Evolutionary conservation across 73 alveolate genomes (phyloP).

Genomic region (Tetrahymena elliotti): DNA sequence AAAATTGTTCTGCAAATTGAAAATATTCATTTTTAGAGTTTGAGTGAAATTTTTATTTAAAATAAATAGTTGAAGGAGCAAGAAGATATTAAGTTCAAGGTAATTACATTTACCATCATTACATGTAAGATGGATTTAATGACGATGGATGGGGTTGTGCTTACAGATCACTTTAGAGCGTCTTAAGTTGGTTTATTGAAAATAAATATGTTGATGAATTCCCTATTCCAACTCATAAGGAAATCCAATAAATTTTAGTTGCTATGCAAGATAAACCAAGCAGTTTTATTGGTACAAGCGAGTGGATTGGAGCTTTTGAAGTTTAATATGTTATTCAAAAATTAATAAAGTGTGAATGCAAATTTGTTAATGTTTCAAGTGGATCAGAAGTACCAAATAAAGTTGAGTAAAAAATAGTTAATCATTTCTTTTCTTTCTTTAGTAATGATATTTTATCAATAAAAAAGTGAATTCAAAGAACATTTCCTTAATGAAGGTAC

Average conservation of each 20-base stretch:
- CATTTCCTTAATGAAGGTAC: slow-evolving; percentile 82
- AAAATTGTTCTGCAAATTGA: too few relatives aligned
- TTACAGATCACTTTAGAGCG: slow-evolving; percentile 77
- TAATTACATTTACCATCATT: slow-evolving; percentile 80
- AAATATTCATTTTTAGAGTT: too few relatives aligned
- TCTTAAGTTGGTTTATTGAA: slow-evolving; percentile 65
- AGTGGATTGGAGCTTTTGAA: slow-evolving; percentile 95
- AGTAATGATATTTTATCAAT: background rate
- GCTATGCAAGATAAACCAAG: slow-evolving; percentile 83
- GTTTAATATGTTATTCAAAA: slow-evolving; percentile 65
- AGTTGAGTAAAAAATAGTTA: background rate
- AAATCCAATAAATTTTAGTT: slow-evolving; percentile 75
- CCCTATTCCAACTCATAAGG: slow-evolving; percentile 63
- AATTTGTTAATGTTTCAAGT: slow-evolving; percentile 65
- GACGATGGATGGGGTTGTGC: slow-evolving; percentile 99
- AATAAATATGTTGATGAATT: slow-evolving; percentile 45
- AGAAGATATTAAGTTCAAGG: slow-evolving; percentile 60
- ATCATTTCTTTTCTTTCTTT: background rate
- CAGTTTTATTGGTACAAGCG: slow-evolving; percentile 64
- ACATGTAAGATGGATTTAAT: slow-evolving; percentile 85
- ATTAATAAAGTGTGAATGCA: slow-evolving; percentile 63
- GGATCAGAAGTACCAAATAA: slow-evolving; percentile 18
- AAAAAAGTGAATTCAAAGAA: slow-evolving; percentile 69
- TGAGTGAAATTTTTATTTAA: too few relatives aligned
- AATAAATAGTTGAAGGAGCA: slow-evolving; percentile 6